Evolutionary conservation across 805 yeast genomes (phyloP).

Genomic region (Pichia gijzeniarum): DNA sequence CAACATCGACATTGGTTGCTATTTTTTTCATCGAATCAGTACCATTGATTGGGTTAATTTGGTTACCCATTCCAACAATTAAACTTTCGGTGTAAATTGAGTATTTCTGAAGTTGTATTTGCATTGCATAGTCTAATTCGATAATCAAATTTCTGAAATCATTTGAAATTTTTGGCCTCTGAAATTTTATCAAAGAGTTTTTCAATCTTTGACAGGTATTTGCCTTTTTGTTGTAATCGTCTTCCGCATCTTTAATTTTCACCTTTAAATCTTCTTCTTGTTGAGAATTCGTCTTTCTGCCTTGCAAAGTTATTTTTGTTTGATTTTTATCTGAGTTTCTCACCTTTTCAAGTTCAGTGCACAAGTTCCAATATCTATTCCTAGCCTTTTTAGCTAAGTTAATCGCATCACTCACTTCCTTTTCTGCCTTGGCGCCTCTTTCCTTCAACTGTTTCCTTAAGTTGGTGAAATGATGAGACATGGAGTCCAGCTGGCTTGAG

Average conservation of each 20-base stretch:
- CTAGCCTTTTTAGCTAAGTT: slow-evolving; percentile 84
- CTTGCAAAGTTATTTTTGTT: slow-evolving; percentile 75
- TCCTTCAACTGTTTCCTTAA: slow-evolving; percentile 77
- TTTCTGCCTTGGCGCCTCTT: slow-evolving; percentile 73
- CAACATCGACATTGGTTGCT: slow-evolving; percentile 77
- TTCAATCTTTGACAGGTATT: slow-evolving; percentile 65
- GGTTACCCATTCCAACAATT: slow-evolving; percentile 77
- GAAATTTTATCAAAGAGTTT: slow-evolving; percentile 61
- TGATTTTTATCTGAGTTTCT: slow-evolving; percentile 73
- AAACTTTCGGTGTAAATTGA: slow-evolving; percentile 83
- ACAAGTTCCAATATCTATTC: slow-evolving; percentile 63
- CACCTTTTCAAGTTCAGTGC: slow-evolving; percentile 81
- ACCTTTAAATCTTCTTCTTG: slow-evolving; percentile 82
- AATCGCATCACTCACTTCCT: slow-evolving; percentile 78
- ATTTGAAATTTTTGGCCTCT: slow-evolving; percentile 71
- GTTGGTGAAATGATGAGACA: slow-evolving; percentile 63
- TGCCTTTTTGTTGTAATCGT: slow-evolving; percentile 77
- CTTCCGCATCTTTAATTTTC: slow-evolving; percentile 79
- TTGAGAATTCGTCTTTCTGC: slow-evolving; percentile 73
- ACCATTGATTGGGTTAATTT: slow-evolving; percentile 64
- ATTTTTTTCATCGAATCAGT: slow-evolving; percentile 60
- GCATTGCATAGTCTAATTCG: slow-evolving; percentile 85
- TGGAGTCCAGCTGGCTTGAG: slow-evolving; percentile 75
- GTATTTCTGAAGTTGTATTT: slow-evolving; percentile 81
- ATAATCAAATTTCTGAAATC: slow-evolving; percentile 70